These are phyloP conservation scores for Debaryomyces psychrophilus DNA, from an alignment of 1,139 yeast species.

Conservation along the genomic window DNA sequence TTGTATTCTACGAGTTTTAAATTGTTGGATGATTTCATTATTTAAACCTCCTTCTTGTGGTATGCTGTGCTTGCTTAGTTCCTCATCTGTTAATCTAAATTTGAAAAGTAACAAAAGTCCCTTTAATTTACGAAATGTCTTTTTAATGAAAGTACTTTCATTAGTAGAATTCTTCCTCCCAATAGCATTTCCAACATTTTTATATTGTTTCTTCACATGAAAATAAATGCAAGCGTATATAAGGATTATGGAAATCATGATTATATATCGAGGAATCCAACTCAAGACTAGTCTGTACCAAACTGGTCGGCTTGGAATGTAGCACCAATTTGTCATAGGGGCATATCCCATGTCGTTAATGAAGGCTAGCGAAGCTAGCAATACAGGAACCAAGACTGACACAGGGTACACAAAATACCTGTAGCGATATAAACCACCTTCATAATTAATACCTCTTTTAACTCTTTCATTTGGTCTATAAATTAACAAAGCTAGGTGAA, in stretches of 20 bases:
- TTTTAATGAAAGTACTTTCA: neutral
- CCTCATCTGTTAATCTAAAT: neutral
- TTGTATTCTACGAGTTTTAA: constrained; percentile 60
- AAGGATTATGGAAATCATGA: constrained; percentile 63
- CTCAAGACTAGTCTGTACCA: constrained; percentile 77
- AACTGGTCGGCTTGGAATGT: constrained; percentile 68
- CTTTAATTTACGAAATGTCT: neutral
- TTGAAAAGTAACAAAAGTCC: constrained; percentile 1
- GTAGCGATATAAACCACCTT: constrained; percentile 74
- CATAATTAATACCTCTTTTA: constrained; percentile 49
- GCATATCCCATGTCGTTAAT: constrained; percentile 56
- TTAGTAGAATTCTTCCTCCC: neutral
- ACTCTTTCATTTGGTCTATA: constrained; percentile 58
- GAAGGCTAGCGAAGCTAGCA: constrained; percentile 76
- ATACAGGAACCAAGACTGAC: constrained; percentile 62
- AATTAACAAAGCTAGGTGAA: constrained; percentile 77
- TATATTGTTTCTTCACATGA: constrained; percentile 57
- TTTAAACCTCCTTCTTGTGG: constrained; percentile 22
- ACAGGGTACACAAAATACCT: constrained; percentile 61
- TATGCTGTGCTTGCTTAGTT: neutral
- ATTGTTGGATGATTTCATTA: constrained; percentile 57
- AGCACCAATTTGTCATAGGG: constrained; percentile 77
- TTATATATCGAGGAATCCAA: constrained; percentile 80
- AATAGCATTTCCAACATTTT: constrained; percentile 1
- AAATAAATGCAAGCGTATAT: constrained; percentile 74